Conservation (phyloP, 2,329 filamentous ascomycete species). For the Aspergillus luchuensis region DNA sequence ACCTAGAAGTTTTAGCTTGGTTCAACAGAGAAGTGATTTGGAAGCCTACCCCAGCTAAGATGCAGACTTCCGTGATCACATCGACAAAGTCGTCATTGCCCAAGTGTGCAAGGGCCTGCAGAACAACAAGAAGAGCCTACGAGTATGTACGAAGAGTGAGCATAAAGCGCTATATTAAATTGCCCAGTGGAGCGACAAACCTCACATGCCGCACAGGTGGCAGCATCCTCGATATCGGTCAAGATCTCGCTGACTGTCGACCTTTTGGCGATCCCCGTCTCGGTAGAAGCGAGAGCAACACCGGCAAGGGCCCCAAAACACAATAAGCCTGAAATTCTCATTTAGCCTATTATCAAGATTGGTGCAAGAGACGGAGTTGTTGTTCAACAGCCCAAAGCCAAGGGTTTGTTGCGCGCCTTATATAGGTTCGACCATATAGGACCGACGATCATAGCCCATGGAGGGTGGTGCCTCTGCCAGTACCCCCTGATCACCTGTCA, state of each 20-base stretch:
- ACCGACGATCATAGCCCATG: too few relatives aligned
- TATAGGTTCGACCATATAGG: neutral
- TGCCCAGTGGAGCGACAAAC: slow-evolving; percentile 15
- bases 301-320: slow-evolving; percentile 12
- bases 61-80: slow-evolving; percentile 40
- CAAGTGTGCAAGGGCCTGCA: slow-evolving; percentile 48
- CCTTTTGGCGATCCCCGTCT: slow-evolving; percentile 14
- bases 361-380: neutral
- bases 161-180: neutral
- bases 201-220: slow-evolving; percentile 33
- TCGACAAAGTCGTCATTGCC: slow-evolving; percentile 49
- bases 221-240: slow-evolving; percentile 31
- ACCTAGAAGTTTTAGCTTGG: slow-evolving; percentile 30
- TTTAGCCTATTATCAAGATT: neutral
- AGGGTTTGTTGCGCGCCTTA: neutral
- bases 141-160: neutral
- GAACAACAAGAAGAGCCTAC: slow-evolving; percentile 40
- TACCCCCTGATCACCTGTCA: neutral
- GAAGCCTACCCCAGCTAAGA: slow-evolving; percentile 33
- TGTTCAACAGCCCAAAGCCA: neutral
- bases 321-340: slow-evolving; percentile 1
- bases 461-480: neutral
- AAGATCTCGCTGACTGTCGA: slow-evolving; percentile 26
- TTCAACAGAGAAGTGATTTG: neutral
- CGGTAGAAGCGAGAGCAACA: slow-evolving; percentile 6